phyloP scores from a whole-genome alignment of 129 eudicot genomes.

The Arctium minus region DNA sequence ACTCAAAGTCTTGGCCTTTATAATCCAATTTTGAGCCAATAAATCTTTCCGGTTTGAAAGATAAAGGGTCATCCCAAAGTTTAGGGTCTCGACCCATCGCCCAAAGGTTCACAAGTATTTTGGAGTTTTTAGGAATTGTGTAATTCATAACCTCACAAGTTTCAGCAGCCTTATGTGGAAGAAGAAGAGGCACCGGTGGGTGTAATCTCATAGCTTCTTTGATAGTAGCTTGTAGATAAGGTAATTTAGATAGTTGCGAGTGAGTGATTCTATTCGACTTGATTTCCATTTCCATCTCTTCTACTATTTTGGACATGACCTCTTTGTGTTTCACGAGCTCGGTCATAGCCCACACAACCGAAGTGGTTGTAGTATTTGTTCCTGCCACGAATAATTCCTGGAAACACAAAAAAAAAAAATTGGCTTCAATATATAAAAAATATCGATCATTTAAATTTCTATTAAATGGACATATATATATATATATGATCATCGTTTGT shows the following conservation, averaged over 20 bases:
- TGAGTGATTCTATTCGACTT: background rate
- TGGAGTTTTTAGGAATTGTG: background rate
- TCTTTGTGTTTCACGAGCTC: conserved; percentile 16
- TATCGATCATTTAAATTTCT: background rate
- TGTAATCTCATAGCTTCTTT: background rate
- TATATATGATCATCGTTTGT: background rate
- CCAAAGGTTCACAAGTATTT: background rate
- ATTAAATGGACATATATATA: background rate
- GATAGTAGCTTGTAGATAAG: background rate
- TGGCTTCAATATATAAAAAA: background rate
- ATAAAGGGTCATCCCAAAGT: background rate
- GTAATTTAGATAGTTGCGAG: background rate
- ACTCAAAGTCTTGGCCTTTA: background rate
- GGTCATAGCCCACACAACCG: conserved; percentile 20
- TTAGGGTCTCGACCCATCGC: background rate
- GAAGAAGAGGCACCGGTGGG: conserved; percentile 11
- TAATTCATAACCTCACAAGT: conserved; percentile 3
- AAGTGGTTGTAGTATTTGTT: conserved; percentile 14
- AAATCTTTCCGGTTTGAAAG: conserved; percentile 19
- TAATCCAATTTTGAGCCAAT: conserved; percentile 7
- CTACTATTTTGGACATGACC: background rate
- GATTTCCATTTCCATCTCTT: conserved; percentile 5
- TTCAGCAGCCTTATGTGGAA: conserved; percentile 2
- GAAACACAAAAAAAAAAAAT: background rate
- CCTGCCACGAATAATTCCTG: conserved; percentile 21